phyloP scores from a whole-genome alignment of 495 filamentous ascomycete species.

The Aspergillus bertholletiae region DNA sequence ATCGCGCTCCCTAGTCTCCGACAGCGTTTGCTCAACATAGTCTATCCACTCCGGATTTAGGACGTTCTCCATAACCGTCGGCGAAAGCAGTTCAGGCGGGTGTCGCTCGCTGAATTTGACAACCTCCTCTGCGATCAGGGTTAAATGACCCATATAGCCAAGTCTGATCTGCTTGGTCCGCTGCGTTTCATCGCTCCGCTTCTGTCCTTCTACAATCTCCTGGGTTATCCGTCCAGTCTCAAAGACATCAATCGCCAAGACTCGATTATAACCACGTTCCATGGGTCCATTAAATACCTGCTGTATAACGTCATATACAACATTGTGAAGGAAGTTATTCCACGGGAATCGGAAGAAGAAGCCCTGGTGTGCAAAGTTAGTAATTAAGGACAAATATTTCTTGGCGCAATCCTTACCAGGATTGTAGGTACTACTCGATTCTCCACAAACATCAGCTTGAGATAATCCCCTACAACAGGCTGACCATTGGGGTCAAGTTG shows the following conservation, averaged over 20 bases:
- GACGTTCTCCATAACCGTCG: conserved; percentile 81
- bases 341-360: conserved; percentile 99
- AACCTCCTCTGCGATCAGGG: conserved; percentile 95
- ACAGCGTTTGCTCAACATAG: conserved; percentile 91
- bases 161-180: conserved; percentile 79
- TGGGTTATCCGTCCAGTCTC: conserved; percentile 85
- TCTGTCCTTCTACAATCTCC: conserved; percentile 87
- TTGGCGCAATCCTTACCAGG: conserved; percentile 55
- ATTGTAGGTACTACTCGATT: conserved; percentile 94
- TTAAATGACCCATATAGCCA: conserved; percentile 98
- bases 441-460: conserved; percentile 97
- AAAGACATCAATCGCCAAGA: conserved; percentile 90
- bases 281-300: conserved; percentile 99
- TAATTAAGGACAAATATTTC: not conserved
- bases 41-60: conserved; percentile 86
- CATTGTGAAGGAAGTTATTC: conserved; percentile 99
- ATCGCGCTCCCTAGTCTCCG: conserved; percentile 91
- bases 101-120: conserved; percentile 97
- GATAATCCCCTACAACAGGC: conserved; percentile 94
- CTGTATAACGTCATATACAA: conserved; percentile 98
- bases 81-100: conserved; percentile 80
- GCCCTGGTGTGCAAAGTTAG: conserved; percentile 44
- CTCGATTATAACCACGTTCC: conserved; percentile 91
- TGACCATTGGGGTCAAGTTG: conserved; percentile 63
- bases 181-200: conserved; percentile 79